These are phyloP conservation scores for Colletotrichum sp. DNA, from an alignment of 2,329 filamentous ascomycete species.

Conservation along the genomic window DNA sequence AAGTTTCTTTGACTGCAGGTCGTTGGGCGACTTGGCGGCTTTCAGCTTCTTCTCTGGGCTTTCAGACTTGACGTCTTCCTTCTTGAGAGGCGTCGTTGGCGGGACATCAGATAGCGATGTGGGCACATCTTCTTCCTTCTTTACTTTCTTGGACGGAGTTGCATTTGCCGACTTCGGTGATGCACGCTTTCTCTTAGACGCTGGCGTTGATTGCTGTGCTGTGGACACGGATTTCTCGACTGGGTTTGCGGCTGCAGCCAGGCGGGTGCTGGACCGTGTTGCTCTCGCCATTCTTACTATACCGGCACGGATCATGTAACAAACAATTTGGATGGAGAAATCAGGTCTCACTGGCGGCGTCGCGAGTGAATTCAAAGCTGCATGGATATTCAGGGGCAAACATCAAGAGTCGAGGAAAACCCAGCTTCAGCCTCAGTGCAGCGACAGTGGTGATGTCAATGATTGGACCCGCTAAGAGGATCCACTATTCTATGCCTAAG, in stretches of 20 bases:
- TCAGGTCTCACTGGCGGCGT: neutral
- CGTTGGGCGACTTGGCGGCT: conserved; percentile 14
- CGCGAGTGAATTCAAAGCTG: neutral
- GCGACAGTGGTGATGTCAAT: conserved; percentile 22
- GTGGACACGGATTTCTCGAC: neutral
- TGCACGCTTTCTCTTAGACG: conserved; percentile 14
- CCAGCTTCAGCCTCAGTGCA: neutral
- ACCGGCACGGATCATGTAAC: neutral
- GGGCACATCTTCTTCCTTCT: conserved; percentile 17
- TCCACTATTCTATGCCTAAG: neutral
- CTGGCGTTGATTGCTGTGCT: neutral
- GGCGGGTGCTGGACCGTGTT: conserved; percentile 19
- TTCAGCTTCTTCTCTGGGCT: neutral
- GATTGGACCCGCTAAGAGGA: neutral
- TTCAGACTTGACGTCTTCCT: conserved; percentile 10
- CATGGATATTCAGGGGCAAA: neutral
- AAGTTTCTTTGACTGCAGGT: conserved; percentile 47
- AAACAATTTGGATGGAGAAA: neutral
- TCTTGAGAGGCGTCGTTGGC: neutral
- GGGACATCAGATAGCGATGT: neutral
- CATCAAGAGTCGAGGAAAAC: neutral
- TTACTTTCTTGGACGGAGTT: conserved; percentile 18
- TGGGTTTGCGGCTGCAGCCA: neutral
- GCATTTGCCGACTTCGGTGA: neutral
- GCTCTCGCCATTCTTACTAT: conserved; percentile 11